A percentile compares a stretch with the other conserved stretches of the same genome.
Conservation (phyloP, 2,329 filamentous ascomycete genomes). For the Whalleya microplaca region DNA sequence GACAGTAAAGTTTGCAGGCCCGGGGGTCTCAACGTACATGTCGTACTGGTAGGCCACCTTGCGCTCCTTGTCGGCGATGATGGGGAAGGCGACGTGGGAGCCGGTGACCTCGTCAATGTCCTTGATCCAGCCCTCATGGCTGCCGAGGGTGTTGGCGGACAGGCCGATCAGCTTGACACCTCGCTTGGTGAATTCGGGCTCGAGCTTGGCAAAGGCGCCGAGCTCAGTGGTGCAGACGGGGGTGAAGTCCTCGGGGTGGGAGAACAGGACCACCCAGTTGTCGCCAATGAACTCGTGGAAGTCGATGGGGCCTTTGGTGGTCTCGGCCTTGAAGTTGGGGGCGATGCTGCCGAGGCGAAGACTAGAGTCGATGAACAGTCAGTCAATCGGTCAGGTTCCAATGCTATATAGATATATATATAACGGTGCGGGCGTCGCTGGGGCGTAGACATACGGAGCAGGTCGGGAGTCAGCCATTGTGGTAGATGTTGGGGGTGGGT, state of each 20-base stretch:
- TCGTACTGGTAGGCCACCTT: slow-evolving; percentile 77
- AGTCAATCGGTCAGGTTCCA: background rate
- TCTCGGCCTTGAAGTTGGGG: slow-evolving; percentile 84
- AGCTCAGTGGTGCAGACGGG: slow-evolving; percentile 96
- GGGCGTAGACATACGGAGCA: slow-evolving; percentile 33
- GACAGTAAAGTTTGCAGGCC: background rate
- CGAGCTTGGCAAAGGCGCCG: slow-evolving; percentile 87
- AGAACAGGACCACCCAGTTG: slow-evolving; percentile 83
- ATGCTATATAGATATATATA: background rate
- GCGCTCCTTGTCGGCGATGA: slow-evolving; percentile 79
- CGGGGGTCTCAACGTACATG: slow-evolving; percentile 58
- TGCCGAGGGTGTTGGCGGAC: slow-evolving; percentile 81
- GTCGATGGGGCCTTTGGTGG: slow-evolving; percentile 76
- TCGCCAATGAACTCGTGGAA: slow-evolving; percentile 82
- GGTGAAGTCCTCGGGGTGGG: slow-evolving; percentile 88
- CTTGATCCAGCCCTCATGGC: slow-evolving; percentile 87
- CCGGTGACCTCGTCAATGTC: slow-evolving; percentile 82
- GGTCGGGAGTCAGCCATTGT: slow-evolving; percentile 36
- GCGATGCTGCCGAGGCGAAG: slow-evolving; percentile 70
- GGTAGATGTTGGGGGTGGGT: slow-evolving; percentile 1
- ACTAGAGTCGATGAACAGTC: slow-evolving; percentile 37
- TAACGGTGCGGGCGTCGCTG: background rate
- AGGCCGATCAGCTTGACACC: slow-evolving; percentile 91
- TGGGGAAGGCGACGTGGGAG: slow-evolving; percentile 73
- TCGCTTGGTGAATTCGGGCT: slow-evolving; percentile 84